These are phyloP conservation scores for Monosporozyma aerobia DNA, from an alignment of 805 yeast species.

Conservation along the genomic window DNA sequence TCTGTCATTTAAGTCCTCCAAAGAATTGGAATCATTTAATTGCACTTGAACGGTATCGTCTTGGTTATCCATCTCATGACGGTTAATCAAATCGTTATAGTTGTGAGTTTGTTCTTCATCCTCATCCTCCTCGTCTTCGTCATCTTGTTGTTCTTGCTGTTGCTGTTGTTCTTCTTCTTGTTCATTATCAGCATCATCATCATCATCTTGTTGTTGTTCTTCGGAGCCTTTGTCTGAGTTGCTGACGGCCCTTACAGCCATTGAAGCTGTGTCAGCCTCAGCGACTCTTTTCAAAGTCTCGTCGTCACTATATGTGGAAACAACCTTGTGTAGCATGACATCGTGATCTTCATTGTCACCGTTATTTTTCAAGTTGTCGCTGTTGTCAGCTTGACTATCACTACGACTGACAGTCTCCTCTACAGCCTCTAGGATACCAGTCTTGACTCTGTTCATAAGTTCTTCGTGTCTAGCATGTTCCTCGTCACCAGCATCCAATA, in stretches of 20 bases:
- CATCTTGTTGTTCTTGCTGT: conserved; percentile 2
- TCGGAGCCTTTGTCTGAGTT: conserved; percentile 4
- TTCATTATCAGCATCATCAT: no score
- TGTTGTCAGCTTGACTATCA: conserved; percentile 6
- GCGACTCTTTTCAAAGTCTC: conserved; percentile 1
- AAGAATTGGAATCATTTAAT: conserved; percentile 1
- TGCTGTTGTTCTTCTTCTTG: no score
- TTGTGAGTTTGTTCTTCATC: not conserved
- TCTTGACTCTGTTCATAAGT: not conserved
- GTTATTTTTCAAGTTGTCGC: not conserved
- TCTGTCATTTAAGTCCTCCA: conserved; percentile 1
- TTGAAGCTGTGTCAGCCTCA: not conserved
- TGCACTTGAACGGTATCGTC: conserved; percentile 5
- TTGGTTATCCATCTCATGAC: conserved; percentile 1
- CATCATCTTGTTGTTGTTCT: conserved; percentile 3
- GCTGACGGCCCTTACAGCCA: not conserved
- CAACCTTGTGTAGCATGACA: conserved; percentile 1
- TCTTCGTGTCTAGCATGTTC: conserved; percentile 1
- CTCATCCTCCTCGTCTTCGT: not conserved
- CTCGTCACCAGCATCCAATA: conserved; percentile 9
- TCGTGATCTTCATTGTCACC: not conserved
- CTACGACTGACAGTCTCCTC: not conserved
- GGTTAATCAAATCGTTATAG: conserved; percentile 1
- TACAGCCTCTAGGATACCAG: not conserved
- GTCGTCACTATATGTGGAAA: not conserved